These are phyloP conservation scores for Xylaria venustula DNA, from an alignment of 495 filamentous ascomycete genomes.

Conservation along the genomic window DNA sequence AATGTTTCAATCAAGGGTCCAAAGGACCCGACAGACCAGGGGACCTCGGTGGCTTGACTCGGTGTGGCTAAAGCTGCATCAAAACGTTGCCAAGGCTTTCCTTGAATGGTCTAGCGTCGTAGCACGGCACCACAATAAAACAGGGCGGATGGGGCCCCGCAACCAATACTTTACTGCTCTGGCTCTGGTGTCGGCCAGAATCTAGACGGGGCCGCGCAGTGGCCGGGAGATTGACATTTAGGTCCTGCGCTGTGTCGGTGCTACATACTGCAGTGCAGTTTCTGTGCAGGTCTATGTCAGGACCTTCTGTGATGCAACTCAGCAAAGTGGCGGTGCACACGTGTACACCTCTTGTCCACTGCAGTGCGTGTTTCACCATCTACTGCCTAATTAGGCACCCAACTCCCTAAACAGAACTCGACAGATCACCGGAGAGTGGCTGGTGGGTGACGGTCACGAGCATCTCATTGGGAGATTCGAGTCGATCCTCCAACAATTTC, in stretches of 20 bases:
- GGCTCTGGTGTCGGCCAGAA: slow-evolving; percentile 1
- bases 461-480: no score
- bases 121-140: neutral
- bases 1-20: slow-evolving; percentile 12
- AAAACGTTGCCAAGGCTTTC: slow-evolving; percentile 1
- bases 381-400: no score
- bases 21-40: neutral
- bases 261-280: no score
- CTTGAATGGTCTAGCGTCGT: neutral
- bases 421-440: no score
- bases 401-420: no score
- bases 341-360: slow-evolving; percentile 10
- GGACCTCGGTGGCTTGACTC: slow-evolving; percentile 29
- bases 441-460: no score
- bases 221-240: slow-evolving; percentile 16
- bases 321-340: slow-evolving; percentile 27
- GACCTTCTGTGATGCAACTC: neutral
- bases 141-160: neutral
- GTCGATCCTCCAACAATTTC: no score
- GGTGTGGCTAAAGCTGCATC: slow-evolving; percentile 28
- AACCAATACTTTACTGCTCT: slow-evolving; percentile 20
- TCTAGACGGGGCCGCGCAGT: no score
- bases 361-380: no score
- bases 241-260: no score
- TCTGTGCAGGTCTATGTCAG: no score